Evolutionary conservation across 495 filamentous ascomycete genomes (phyloP).

Genomic region (Chaetomium cochliodes): DNA sequence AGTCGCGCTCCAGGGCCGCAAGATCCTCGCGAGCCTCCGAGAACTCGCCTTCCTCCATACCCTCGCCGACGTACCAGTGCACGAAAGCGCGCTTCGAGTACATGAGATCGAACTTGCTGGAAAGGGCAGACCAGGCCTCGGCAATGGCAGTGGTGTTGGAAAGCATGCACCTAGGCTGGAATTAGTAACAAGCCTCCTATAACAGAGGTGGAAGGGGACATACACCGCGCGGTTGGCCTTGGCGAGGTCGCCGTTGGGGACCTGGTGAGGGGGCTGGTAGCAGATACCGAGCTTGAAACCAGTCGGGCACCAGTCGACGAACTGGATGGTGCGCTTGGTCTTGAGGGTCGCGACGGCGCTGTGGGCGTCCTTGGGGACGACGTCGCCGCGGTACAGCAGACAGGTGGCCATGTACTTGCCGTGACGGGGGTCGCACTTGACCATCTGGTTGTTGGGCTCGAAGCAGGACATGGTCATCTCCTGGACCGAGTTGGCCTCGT

Average conservation of each 20-base stretch:
- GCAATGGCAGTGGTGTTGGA: conserved; percentile 99
- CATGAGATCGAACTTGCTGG: conserved; percentile 99
- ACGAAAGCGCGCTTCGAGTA: conserved; percentile 99
- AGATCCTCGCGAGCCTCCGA: conserved; percentile 98
- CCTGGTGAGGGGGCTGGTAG: conserved; percentile 93
- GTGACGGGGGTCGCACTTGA: conserved; percentile 97
- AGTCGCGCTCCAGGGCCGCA: conserved; percentile 96
- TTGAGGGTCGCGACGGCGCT: conserved; percentile 89
- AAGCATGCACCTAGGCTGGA: conserved; percentile 76
- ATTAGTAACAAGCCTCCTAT: conserved; percentile 20
- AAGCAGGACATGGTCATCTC: conserved; percentile 90
- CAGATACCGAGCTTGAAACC: conserved; percentile 99
- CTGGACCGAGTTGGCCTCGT: conserved; percentile 88
- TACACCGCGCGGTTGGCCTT: conserved; percentile 98
- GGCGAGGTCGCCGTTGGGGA: conserved; percentile 94
- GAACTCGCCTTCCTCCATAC: conserved; percentile 99
- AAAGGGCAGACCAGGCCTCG: conserved; percentile 96
- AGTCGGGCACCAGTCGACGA: conserved; percentile 99
- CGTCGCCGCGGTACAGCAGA: conserved; percentile 96
- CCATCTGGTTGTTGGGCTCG: conserved; percentile 88
- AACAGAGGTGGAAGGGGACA: conserved; percentile 39
- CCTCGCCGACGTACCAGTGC: conserved; percentile 99
- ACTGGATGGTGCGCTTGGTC: conserved; percentile 98
- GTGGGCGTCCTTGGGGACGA: conserved; percentile 93
- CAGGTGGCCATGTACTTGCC: conserved; percentile 99